Conservation (phyloP, 2,329 filamentous ascomycete species). For the Kalmusia sp. region DNA sequence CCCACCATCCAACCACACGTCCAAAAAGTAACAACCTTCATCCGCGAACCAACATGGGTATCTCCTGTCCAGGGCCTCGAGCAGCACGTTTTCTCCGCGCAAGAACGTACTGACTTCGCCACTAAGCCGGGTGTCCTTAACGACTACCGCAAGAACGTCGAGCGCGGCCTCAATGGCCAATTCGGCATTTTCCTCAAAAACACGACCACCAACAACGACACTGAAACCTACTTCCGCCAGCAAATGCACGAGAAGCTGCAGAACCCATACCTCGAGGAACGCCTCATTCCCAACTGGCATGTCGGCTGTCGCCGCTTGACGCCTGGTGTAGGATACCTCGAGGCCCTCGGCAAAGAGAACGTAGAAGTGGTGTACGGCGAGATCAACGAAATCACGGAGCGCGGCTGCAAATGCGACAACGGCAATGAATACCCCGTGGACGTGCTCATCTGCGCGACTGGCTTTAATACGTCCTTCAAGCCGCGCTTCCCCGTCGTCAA, state of each 20-base stretch:
- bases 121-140: conserved; percentile 49
- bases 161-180: conserved; percentile 55
- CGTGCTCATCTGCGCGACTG: conserved; percentile 46
- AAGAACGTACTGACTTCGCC: conserved; percentile 53
- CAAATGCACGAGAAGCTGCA: conserved; percentile 52
- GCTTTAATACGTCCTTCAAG: conserved; percentile 49
- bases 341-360: conserved; percentile 51
- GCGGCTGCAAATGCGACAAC: conserved; percentile 47
- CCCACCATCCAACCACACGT: conserved; percentile 55
- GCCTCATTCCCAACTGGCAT: conserved; percentile 44
- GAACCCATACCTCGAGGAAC: conserved; percentile 36
- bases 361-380: conserved; percentile 51
- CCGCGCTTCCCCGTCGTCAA: conserved; percentile 56
- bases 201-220: conserved; percentile 49
- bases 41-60: conserved; percentile 60
- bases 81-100: conserved; percentile 50
- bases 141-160: conserved; percentile 54
- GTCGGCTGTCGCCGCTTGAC: conserved; percentile 53
- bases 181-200: conserved; percentile 57
- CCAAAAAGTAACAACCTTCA: conserved; percentile 57
- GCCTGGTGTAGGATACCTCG: conserved; percentile 53
- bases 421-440: conserved; percentile 45
- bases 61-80: conserved; percentile 54
- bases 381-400: conserved; percentile 41
- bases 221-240: conserved; percentile 54